Evolutionary conservation across 345 rosid species (phyloP), one percentile per base, ranked within the genome.

Genomic region (Salix caprea): DNA sequence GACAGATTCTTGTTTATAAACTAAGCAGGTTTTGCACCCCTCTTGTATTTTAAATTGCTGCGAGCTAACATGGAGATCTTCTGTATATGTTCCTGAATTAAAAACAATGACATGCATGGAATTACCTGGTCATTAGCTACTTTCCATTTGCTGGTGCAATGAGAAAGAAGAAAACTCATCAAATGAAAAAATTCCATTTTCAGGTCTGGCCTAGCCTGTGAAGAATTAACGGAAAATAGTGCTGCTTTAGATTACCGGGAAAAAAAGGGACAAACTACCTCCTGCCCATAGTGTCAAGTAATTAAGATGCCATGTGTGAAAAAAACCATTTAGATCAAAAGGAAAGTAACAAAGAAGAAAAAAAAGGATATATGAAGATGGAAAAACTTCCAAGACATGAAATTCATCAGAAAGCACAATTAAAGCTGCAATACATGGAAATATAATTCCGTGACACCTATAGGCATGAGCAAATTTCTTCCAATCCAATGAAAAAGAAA

Each of bases 181-280:
- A 91, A 77, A 79, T 91, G 96, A 78, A 91, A 91, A 78, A 91
- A 83, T 82, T 91, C 96, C 96, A 87, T 88, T 78, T 86, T 91
- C 82, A 88, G 82, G 77, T 89, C 96, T 12, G 88, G 88, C 91
- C 89, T 87, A 46, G 93, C 93, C 93, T 91, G 88, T 52, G 52
- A 78, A 70, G 48, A 73, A 62, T 69, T 71, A 2, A 11, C 48
- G 48, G 15, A 44, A 44, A 44, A 44, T 39, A 39, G 42, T 39
- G 42, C 12, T 39, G 12, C 42, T 39, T 39, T 39, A 39, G 42
- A 39, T 39, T 39, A 39, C 11, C 28, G 74, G 30, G 60, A 44
- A 42, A 61, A 28, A 62, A 5, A 1, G n/a, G 52, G 78, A n/a
- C 40, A 46, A 69, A 61, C 44, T 58, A 76, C n/a, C 13, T 39